Evolutionary conservation across 2,329 filamentous ascomycete species (phyloP).

Genomic region (Orbilia quercus): DNA sequence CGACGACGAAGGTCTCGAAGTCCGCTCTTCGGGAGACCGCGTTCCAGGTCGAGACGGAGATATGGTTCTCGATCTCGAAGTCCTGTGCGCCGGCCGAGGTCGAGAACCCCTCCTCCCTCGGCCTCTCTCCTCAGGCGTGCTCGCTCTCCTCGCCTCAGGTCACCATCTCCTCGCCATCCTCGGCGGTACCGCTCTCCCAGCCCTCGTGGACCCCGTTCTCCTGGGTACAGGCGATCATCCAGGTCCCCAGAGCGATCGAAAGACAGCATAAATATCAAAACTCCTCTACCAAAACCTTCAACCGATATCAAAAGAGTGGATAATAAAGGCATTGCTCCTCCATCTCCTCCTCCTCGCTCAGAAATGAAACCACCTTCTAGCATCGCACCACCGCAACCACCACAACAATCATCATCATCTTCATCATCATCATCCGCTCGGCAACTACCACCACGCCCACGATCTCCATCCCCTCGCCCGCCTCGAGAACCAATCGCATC

Average conservation of each 20-base stretch:
- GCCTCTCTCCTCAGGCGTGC: constrained; percentile 21
- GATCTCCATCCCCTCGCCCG: constrained; percentile 57
- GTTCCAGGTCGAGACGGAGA: constrained; percentile 45
- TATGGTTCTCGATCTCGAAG: constrained; percentile 32
- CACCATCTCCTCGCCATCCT: constrained; percentile 34
- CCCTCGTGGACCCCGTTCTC: constrained; percentile 37
- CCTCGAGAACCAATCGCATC: constrained; percentile 42
- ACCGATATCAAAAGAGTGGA: constrained; percentile 33
- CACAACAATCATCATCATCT: constrained; percentile 56
- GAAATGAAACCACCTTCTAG: constrained; percentile 26
- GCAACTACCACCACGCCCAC: constrained; percentile 55
- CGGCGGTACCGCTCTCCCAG: constrained; percentile 39
- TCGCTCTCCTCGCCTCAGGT: constrained; percentile 35
- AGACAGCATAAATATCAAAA: constrained; percentile 49
- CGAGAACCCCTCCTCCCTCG: constrained; percentile 21
- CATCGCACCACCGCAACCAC: neutral
- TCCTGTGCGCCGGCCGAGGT: constrained; percentile 24
- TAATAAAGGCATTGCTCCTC: constrained; percentile 48
- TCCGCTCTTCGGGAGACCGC: constrained; percentile 45
- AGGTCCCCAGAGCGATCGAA: constrained; percentile 38
- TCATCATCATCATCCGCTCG: constrained; percentile 42
- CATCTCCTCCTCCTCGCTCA: constrained; percentile 34
- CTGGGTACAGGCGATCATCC: constrained; percentile 30
- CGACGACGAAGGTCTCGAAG: constrained; percentile 44
- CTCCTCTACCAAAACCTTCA: constrained; percentile 15